Conservation (phyloP, 2,329 filamentous ascomycete genomes). For the Dissoconium aciculare region DNA sequence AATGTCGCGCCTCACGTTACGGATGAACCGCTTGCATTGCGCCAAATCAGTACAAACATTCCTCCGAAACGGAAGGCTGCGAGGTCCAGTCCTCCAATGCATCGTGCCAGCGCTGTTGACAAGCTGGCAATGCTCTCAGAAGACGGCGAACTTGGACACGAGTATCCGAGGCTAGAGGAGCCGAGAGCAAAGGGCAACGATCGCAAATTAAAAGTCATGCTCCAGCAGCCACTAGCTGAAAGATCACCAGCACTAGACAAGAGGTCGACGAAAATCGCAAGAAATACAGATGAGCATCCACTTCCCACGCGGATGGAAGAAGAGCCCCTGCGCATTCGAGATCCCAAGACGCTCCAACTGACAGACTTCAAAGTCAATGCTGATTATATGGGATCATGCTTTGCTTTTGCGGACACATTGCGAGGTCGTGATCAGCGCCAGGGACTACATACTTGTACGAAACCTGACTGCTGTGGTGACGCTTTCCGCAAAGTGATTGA, state of each 20-base stretch:
- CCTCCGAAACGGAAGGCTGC: slow-evolving; percentile 6
- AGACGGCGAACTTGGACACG: slow-evolving; percentile 19
- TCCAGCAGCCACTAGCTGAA: slow-evolving; percentile 9
- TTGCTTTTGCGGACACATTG: slow-evolving; percentile 61
- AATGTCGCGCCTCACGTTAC: slow-evolving; percentile 16
- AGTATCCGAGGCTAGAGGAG: slow-evolving; percentile 1
- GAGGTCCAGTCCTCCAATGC: no score
- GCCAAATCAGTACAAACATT: background rate
- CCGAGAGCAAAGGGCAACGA: slow-evolving; percentile 4
- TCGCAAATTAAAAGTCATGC: slow-evolving; percentile 14
- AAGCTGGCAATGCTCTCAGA: slow-evolving; percentile 18
- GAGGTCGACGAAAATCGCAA: slow-evolving; percentile 2
- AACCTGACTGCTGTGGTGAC: slow-evolving; percentile 61
- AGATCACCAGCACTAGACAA: slow-evolving; percentile 7
- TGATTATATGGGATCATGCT: slow-evolving; percentile 53
- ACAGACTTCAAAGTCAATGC: slow-evolving; percentile 77
- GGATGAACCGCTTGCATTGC: slow-evolving; percentile 2
- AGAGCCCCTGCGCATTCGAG: slow-evolving; percentile 42
- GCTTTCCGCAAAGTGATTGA: slow-evolving; percentile 52
- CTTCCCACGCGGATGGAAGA: slow-evolving; percentile 20
- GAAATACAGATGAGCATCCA: slow-evolving; percentile 10
- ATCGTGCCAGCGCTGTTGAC: slow-evolving; percentile 7
- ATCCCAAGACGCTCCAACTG: slow-evolving; percentile 42
- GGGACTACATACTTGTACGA: slow-evolving; percentile 58
- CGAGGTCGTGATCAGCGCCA: slow-evolving; percentile 54